phyloP scores from a whole-genome alignment of 2,329 filamentous ascomycete species.

The Trichoderma sp. region DNA sequence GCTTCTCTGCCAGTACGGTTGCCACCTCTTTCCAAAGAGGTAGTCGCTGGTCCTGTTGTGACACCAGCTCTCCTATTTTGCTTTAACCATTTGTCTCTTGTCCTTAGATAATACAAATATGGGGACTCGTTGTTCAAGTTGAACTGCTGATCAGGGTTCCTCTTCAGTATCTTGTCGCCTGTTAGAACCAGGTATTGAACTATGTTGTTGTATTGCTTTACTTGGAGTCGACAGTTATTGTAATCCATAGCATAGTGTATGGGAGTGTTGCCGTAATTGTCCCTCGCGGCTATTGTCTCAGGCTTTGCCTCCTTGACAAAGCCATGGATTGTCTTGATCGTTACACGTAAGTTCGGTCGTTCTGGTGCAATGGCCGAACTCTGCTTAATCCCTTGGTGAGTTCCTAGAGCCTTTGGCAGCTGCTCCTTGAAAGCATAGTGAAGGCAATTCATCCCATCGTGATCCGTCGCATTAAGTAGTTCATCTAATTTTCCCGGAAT shows the following conservation, averaged over 20 bases:
- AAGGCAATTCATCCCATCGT: neutral
- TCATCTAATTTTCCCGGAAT: neutral
- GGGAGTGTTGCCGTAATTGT: neutral
- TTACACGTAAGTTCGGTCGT: neutral
- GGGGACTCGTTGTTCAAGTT: neutral
- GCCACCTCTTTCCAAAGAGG: neutral
- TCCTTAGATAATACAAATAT: neutral
- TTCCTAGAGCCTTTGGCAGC: neutral
- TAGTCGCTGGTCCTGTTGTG: neutral
- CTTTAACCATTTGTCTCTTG: neutral
- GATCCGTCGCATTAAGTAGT: neutral
- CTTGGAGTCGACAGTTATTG: neutral
- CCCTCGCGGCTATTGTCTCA: neutral
- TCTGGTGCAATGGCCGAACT: neutral
- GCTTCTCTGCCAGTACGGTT: neutral
- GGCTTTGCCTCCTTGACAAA: neutral
- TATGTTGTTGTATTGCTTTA: neutral
- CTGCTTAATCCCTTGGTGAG: neutral
- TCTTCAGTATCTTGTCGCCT: neutral
- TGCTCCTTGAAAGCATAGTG: neutral
- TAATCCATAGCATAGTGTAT: neutral
- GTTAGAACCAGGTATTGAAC: neutral
- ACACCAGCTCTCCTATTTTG: neutral
- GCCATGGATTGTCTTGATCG: neutral
- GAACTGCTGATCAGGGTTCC: neutral